A percentile compares a stretch with the other conserved stretches of the same genome.
Evolutionary conservation across 179 eudicot genomes (phyloP).

Genomic region (Patellifolia procumbens): DNA sequence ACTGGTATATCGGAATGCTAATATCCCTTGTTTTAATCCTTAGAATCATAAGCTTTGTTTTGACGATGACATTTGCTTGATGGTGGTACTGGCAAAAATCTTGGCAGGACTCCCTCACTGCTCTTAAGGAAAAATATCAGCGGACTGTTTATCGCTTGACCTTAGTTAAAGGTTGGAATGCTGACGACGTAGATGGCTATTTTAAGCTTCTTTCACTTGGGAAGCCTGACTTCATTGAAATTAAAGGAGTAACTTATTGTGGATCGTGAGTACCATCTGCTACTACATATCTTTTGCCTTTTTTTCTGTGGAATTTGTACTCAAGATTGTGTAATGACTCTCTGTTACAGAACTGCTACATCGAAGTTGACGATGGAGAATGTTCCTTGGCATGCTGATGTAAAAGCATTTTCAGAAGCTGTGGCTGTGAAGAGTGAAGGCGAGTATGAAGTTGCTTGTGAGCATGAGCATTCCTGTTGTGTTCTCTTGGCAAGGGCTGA

Average conservation of each 20-base stretch:
- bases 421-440: conserved; percentile 82
- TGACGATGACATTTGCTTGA: background rate
- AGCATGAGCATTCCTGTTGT: conserved; percentile 97
- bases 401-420: conserved; percentile 93
- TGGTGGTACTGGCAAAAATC: background rate
- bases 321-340: conserved; percentile 10
- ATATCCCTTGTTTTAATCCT: background rate
- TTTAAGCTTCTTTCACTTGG: conserved; percentile 74
- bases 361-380: conserved; percentile 99
- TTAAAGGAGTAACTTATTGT: conserved; percentile 98
- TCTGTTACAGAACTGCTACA: conserved; percentile 70
- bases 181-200: conserved; percentile 93
- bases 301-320: conserved; percentile 3
- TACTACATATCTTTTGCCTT: background rate
- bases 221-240: conserved; percentile 90
- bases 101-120: conserved; percentile 78
- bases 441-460: conserved; percentile 95
- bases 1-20: background rate
- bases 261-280: conserved; percentile 74
- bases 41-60: background rate
- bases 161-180: conserved; percentile 96
- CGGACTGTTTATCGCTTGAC: conserved; percentile 97
- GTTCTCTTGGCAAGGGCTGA: conserved; percentile 86
- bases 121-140: conserved; percentile 83
- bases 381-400: conserved; percentile 98